These are phyloP conservation scores for Diophrys appendiculata DNA, from an alignment of 73 alveolate species.

Conservation along the genomic window DNA sequence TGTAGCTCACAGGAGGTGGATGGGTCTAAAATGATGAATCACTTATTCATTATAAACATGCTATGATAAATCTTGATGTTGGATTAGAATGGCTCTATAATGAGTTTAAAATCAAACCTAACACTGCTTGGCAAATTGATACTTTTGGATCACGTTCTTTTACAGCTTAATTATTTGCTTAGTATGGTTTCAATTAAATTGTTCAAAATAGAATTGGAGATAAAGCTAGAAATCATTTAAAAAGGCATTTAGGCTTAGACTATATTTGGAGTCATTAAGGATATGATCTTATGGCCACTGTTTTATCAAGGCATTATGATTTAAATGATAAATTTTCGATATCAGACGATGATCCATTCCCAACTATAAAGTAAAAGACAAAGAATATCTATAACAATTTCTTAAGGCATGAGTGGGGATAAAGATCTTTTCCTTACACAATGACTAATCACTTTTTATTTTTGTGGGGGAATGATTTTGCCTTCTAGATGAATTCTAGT, in stretches of 20 bases:
- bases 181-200: slow-evolving; percentile 21
- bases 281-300: slow-evolving; percentile 24
- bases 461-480: slow-evolving; percentile 53
- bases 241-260: slow-evolving; percentile 38
- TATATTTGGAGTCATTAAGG: slow-evolving; percentile 4
- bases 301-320: slow-evolving; percentile 45
- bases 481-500: slow-evolving; percentile 6
- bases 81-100: slow-evolving; percentile 77
- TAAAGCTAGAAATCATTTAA: slow-evolving; percentile 8
- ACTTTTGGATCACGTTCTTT: slow-evolving; percentile 82
- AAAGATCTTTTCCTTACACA: too few relatives aligned
- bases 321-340: background rate
- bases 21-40: slow-evolving; percentile 93
- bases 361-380: background rate
- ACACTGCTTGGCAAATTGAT: slow-evolving; percentile 85
- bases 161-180: slow-evolving; percentile 41
- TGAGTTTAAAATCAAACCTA: slow-evolving; percentile 74
- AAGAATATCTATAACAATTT: slow-evolving; percentile 1
- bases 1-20: slow-evolving; percentile 92
- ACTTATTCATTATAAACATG: slow-evolving; percentile 61
- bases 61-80: slow-evolving; percentile 59
- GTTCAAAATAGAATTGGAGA: slow-evolving; percentile 59
- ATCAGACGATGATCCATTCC: background rate
- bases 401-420: background rate
- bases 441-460: slow-evolving; percentile 23